Evolutionary conservation across 345 rosid genomes (phyloP).

Genomic region (Citrus hindsii): DNA sequence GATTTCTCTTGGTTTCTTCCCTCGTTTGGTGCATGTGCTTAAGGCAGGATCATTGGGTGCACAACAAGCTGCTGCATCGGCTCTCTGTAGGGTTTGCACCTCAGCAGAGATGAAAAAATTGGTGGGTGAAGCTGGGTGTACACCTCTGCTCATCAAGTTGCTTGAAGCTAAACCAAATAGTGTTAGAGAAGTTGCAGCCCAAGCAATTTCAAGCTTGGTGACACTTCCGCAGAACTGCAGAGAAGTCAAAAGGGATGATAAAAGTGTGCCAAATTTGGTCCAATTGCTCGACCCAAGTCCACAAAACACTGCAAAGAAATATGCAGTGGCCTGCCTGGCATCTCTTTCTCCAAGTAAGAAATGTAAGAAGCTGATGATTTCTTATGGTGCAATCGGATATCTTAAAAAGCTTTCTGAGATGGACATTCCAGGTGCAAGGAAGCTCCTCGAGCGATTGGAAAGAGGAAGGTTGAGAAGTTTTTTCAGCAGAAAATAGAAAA

Average conservation of each 20-base stretch:
- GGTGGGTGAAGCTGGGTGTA: constrained; percentile 81
- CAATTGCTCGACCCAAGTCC: constrained; percentile 85
- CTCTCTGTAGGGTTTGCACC: constrained; percentile 61
- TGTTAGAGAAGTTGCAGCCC: constrained; percentile 73
- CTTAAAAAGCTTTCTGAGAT: constrained; percentile 82
- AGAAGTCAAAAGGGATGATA: constrained; percentile 67
- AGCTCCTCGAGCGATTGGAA: constrained; percentile 79
- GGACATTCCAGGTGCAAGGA: constrained; percentile 86
- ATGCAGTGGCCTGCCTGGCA: constrained; percentile 63
- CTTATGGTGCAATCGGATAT: constrained; percentile 92
- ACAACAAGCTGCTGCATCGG: constrained; percentile 85
- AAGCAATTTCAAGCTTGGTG: constrained; percentile 67
- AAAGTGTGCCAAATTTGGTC: constrained; percentile 73
- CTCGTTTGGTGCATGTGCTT: constrained; percentile 77
- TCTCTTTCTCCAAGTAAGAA: constrained; percentile 76
- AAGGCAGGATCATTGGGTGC: constrained; percentile 79
- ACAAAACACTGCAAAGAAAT: constrained; percentile 80
- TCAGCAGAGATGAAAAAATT: constrained; percentile 62
- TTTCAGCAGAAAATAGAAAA: constrained; percentile 58
- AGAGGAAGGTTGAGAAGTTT: constrained; percentile 71
- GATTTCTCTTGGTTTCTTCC: constrained; percentile 48
- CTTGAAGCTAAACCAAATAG: constrained; percentile 67
- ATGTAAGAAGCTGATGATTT: constrained; percentile 90
- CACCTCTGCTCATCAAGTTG: constrained; percentile 60
- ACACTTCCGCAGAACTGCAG: constrained; percentile 60